phyloP scores from a whole-genome alignment of 2,329 filamentous ascomycete genomes.

The Penicillium oxalicum region DNA sequence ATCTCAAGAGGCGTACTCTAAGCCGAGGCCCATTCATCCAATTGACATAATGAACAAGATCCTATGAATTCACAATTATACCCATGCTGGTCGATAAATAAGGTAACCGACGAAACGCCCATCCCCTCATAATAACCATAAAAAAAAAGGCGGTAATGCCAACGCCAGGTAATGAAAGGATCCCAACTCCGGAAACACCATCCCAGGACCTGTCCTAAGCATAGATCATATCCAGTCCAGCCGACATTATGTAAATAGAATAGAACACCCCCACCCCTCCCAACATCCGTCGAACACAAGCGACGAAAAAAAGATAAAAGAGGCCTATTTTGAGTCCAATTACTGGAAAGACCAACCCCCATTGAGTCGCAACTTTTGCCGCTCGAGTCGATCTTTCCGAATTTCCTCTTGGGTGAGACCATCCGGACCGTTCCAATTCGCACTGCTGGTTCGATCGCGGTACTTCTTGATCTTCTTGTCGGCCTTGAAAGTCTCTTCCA shows the following conservation, averaged over 20 bases:
- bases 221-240: constrained; percentile 3
- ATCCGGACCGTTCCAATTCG: constrained; percentile 84
- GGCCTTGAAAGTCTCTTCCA: constrained; percentile 94
- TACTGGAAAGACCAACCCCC: constrained; percentile 70
- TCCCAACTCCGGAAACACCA: constrained; percentile 10
- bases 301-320: neutral
- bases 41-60: no score
- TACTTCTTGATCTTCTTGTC: constrained; percentile 87
- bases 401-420: constrained; percentile 83
- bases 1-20: no score
- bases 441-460: constrained; percentile 83
- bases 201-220: constrained; percentile 1
- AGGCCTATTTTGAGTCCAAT: neutral
- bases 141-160: neutral
- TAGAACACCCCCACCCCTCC: no score
- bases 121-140: no score
- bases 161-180: constrained; percentile 11
- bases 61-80: no score
- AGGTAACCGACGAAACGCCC: no score
- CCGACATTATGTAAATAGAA: no score
- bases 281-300: neutral
- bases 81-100: no score
- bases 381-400: constrained; percentile 67
- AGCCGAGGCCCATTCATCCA: no score
- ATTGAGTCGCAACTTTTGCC: constrained; percentile 72